phyloP scores from a whole-genome alignment of 1,139 yeast species.

The Sugiyamaella castrensis region DNA sequence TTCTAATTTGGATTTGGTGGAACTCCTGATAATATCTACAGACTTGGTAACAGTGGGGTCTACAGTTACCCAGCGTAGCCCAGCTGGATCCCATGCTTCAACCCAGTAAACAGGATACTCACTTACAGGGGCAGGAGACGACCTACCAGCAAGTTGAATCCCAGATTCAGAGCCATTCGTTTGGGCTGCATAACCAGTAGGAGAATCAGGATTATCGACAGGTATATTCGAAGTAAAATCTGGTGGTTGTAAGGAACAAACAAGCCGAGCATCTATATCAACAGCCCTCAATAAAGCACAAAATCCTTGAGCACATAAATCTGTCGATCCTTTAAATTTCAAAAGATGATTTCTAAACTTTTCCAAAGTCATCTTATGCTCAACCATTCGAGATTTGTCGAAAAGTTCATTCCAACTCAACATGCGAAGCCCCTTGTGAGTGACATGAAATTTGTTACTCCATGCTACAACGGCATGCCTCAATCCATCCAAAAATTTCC shows the following conservation, averaged over 20 bases:
- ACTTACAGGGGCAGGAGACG: constrained; percentile 8
- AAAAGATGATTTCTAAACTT: constrained; percentile 27
- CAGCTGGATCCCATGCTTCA: constrained; percentile 83
- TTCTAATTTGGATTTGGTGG: constrained; percentile 57
- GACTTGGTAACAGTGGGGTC: constrained; percentile 69
- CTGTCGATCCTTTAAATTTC: constrained; percentile 58
- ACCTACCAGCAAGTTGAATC: neutral
- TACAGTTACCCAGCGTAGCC: constrained; percentile 75
- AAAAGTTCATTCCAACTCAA: constrained; percentile 60
- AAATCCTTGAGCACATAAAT: constrained; percentile 84
- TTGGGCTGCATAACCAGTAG: neutral
- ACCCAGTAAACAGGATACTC: constrained; percentile 81
- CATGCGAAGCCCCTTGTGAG: constrained; percentile 44
- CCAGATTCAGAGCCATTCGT: constrained; percentile 1
- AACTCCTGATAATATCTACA: constrained; percentile 63
- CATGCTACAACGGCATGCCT: constrained; percentile 62
- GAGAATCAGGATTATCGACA: constrained; percentile 11
- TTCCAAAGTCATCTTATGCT: constrained; percentile 23
- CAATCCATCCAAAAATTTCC: constrained; percentile 73
- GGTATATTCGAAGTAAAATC: constrained; percentile 58
- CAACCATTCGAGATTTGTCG: constrained; percentile 28
- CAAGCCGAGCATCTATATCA: constrained; percentile 69
- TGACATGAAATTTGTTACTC: constrained; percentile 54
- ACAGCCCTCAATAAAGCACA: constrained; percentile 69
- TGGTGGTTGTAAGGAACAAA: constrained; percentile 85